These are phyloP conservation scores for Ogataea salicorniae DNA, from an alignment of 805 yeast species.

Conservation along the genomic window DNA sequence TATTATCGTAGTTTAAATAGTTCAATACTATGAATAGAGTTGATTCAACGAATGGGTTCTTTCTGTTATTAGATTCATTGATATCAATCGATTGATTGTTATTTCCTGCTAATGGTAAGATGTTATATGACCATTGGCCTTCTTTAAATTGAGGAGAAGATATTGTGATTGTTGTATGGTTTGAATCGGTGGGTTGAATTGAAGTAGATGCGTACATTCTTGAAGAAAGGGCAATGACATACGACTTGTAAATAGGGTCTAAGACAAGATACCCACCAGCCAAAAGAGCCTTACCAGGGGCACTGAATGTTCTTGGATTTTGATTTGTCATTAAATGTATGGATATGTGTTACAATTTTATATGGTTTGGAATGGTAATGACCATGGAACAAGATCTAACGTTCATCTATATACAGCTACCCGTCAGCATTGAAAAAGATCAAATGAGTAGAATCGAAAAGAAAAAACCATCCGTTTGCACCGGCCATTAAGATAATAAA, in stretches of 20 bases:
- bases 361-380: background rate
- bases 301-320: constrained; percentile 56
- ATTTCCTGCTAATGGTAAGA: constrained; percentile 13
- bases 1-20: constrained; percentile 38
- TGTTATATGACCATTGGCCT: constrained; percentile 62
- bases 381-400: too few relatives aligned
- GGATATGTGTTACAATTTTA: background rate
- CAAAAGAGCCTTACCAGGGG: constrained; percentile 91
- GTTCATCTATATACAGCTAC: too few relatives aligned
- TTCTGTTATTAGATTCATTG: constrained; percentile 10
- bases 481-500: too few relatives aligned
- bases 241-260: constrained; percentile 68
- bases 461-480: too few relatives aligned
- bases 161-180: constrained; percentile 35
- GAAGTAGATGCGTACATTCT: constrained; percentile 70
- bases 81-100: constrained; percentile 8
- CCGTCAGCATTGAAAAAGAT: too few relatives aligned
- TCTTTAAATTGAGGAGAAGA: constrained; percentile 71
- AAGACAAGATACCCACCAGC: constrained; percentile 95
- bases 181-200: constrained; percentile 1
- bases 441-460: too few relatives aligned
- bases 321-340: background rate
- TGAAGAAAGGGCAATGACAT: constrained; percentile 82
- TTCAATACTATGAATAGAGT: constrained; percentile 51
- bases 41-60: constrained; percentile 73